Conservation (phyloP, 2,329 filamentous ascomycete genomes). For the Pseudocercospora eumusae region DNA sequence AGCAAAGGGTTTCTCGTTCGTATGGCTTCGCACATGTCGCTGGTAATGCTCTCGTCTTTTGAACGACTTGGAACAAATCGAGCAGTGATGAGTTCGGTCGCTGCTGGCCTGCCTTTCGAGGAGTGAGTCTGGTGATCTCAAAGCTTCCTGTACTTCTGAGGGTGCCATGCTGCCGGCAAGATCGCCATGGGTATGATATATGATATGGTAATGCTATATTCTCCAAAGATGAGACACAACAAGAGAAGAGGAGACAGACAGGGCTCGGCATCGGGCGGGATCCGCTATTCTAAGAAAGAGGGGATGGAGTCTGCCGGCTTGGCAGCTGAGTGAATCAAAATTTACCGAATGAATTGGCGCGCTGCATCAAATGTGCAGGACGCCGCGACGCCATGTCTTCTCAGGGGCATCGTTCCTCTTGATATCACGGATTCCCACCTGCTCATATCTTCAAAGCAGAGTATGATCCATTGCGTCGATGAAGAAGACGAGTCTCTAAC, state of each 20-base stretch:
- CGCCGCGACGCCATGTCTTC: too few species aligned
- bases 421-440: too few species aligned
- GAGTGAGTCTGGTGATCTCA: background rate
- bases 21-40: conserved; percentile 10
- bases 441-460: too few species aligned
- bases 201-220: background rate
- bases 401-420: too few species aligned
- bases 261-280: background rate
- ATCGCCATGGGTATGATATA: background rate
- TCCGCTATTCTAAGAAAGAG: background rate
- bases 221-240: background rate
- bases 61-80: conserved; percentile 7
- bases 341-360: background rate
- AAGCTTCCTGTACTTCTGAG: background rate
- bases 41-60: conserved; percentile 9
- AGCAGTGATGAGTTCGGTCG: conserved; percentile 3
- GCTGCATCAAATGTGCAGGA: background rate
- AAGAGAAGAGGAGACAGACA: background rate
- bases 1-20: conserved; percentile 18
- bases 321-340: background rate
- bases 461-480: too few species aligned
- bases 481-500: too few species aligned
- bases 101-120: background rate
- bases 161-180: background rate
- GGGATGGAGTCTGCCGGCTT: background rate